Conservation (phyloP, 495 filamentous ascomycete species). For the Xylaria nigripes region DNA sequence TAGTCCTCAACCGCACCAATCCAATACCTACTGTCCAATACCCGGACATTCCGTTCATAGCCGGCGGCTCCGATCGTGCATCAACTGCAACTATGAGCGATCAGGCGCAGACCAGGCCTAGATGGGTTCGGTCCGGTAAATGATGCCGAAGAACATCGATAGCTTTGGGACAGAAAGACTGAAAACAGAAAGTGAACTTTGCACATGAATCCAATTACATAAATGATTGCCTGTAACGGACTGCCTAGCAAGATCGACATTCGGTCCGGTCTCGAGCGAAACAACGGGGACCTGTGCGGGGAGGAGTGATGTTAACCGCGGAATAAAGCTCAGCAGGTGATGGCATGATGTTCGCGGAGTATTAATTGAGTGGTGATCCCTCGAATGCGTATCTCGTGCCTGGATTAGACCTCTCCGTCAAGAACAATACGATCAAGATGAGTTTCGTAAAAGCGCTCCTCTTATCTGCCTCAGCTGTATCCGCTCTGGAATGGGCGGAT, state of each 20-base stretch:
- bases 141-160: not conserved
- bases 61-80: not conserved
- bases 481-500: slow-evolving; percentile 11
- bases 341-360: not conserved
- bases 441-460: not conserved
- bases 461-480: not conserved
- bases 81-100: not conserved
- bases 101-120: too few relatives aligned
- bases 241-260: not conserved
- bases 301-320: not conserved
- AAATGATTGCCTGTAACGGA: not conserved
- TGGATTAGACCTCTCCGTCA: not conserved
- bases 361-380: not conserved
- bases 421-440: not conserved
- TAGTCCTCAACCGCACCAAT: too few relatives aligned
- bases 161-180: not conserved
- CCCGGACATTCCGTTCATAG: too few relatives aligned
- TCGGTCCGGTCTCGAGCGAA: not conserved
- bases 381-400: not conserved
- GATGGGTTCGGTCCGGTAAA: not conserved
- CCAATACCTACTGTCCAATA: too few relatives aligned
- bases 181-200: not conserved
- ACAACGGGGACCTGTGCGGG: not conserved
- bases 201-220: not conserved
- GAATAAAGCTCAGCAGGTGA: not conserved